Evolutionary conservation across 768 basidiomycete species (phyloP), one percentile per base, ranked within the genome.

Genomic region (Pleurotus djamor): DNA sequence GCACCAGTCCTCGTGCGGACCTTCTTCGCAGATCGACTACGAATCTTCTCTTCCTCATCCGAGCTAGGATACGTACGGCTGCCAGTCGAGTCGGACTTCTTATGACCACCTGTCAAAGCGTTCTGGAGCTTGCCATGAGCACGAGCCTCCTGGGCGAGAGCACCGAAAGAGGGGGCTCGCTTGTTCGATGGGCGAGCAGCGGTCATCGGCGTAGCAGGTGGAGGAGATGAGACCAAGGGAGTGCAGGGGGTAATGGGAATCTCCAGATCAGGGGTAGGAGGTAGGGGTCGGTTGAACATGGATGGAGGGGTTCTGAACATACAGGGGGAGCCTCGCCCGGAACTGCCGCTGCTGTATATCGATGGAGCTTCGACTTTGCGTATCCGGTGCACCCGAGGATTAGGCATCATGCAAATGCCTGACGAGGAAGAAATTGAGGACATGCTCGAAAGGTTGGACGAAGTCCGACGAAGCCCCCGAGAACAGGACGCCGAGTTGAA

Each of bases 21-120:
- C 72, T 87, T 90, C 81, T 91, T 92, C 21, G 78, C 85, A 37
- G 76, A 78, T 62, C 76, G 77, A 43, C 76, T 79, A 38, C 88
- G 81, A 21, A 79, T 65, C 69, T 85, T 86, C 73, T 92, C 89
- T 66, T 91, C 90, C 63, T 91, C 90, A 65, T 92, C 90, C 16
- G 87, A 88, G 10, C 89, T 89, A 21, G 83, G 74, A 67, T 74
- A 78, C 48, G 78, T 75, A 17, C 54, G 54, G 41, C 54, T 56
- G 41, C 54, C 44, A 10, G 70, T 70, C 14, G 70, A 66, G 34
- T 71, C 65, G 58, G 74, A 69, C 49, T 75, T 62, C 66, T 72
- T 68, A 67, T 79, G 69, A 48, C 63, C 69, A 58, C 48, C 54
- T 9, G 38, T 44, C 21, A 56, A 56, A 5, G 41, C 37, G 17